Conservation (phyloP, 2,329 filamentous ascomycete species). For the Fusarium sublunatum region DNA sequence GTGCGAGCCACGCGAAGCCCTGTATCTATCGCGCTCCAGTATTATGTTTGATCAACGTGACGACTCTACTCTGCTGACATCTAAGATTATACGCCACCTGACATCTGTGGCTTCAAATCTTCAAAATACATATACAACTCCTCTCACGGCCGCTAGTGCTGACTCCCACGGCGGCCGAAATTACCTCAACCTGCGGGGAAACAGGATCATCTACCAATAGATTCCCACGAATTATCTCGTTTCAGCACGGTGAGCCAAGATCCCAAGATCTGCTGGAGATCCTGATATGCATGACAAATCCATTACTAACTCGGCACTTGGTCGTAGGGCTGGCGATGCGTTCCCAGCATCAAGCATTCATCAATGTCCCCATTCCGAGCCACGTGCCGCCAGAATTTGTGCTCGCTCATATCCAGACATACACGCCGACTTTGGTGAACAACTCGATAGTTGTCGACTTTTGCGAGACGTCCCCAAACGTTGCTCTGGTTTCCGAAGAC, state of each 20-base stretch:
- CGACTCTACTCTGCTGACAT: not conserved
- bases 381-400: slow-evolving; percentile 31
- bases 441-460: slow-evolving; percentile 26
- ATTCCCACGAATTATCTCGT: slow-evolving; percentile 5
- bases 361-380: slow-evolving; percentile 30
- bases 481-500: slow-evolving; percentile 12
- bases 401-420: slow-evolving; percentile 30
- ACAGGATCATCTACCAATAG: slow-evolving; percentile 6
- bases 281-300: slow-evolving; percentile 7
- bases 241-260: slow-evolving; percentile 8
- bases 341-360: slow-evolving; percentile 23
- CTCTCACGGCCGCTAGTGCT: slow-evolving; percentile 7
- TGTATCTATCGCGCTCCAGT: too few relatives aligned
- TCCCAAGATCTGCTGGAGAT: not conserved
- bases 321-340: slow-evolving; percentile 20
- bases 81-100: not conserved
- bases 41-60: too few relatives aligned
- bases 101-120: not conserved
- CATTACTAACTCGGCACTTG: slow-evolving; percentile 18
- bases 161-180: slow-evolving; percentile 10
- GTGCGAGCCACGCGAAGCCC: too few relatives aligned
- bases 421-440: slow-evolving; percentile 20
- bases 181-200: slow-evolving; percentile 24
- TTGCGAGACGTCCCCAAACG: slow-evolving; percentile 15
- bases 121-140: not conserved